Evolutionary conservation across 192 early-diverging fungal genomes (phyloP).

Genomic region (Gaertneriomyces semiglobifer): DNA sequence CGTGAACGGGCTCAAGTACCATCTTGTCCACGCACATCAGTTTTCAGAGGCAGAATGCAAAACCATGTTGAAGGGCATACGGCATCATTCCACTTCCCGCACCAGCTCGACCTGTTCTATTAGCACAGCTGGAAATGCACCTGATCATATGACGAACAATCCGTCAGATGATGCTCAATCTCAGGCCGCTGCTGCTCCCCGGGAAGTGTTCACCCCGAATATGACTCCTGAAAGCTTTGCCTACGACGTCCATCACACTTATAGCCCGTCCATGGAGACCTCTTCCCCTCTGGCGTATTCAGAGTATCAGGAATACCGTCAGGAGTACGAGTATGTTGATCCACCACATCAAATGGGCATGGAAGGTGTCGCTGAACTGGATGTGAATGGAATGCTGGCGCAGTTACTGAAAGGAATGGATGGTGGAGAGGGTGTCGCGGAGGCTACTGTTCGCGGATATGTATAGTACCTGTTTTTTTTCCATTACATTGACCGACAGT

Average conservation of each 20-base stretch:
- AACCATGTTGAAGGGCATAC: neutral
- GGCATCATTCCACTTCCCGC: no score
- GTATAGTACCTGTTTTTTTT: no score
- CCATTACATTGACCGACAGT: no score
- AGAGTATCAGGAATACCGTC: neutral
- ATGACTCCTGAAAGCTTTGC: neutral
- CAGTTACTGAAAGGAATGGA: constrained; percentile 6
- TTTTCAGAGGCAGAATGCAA: constrained; percentile 8
- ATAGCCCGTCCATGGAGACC: neutral
- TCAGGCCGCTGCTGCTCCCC: neutral
- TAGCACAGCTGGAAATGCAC: neutral
- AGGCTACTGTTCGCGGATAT: no score
- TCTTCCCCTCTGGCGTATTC: neutral
- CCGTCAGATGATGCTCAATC: neutral
- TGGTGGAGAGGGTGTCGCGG: no score
- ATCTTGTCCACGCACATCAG: constrained; percentile 81
- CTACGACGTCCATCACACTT: neutral
- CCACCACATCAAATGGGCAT: neutral
- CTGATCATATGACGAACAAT: neutral
- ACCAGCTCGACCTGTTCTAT: neutral
- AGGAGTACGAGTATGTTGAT: neutral
- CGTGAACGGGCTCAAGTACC: constrained; percentile 93
- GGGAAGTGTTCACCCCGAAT: neutral
- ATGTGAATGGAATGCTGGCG: constrained; percentile 25
- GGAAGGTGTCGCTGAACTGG: constrained; percentile 6